A percentile compares a stretch with the other conserved stretches of the same genome.
Conservation (phyloP, 257 asterid species). For the Solanum clarkiae region DNA sequence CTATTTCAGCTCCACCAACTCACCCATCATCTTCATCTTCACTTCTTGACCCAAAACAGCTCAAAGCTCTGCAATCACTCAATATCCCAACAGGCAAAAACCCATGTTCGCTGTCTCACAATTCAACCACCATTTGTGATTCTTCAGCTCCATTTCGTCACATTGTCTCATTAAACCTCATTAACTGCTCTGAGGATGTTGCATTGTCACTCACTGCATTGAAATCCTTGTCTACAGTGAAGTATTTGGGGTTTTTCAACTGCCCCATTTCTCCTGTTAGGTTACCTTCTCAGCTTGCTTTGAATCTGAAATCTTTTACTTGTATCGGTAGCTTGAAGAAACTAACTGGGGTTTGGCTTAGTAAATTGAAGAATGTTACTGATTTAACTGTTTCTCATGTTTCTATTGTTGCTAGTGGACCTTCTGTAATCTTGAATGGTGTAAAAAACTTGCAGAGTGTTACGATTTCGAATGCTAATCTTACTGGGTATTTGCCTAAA, state of each 20-base stretch:
- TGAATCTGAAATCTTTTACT: slow-evolving; percentile 51
- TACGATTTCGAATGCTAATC: slow-evolving; percentile 52
- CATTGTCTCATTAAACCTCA: slow-evolving; percentile 59
- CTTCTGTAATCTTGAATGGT: slow-evolving; percentile 33
- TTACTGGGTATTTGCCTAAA: slow-evolving; percentile 53
- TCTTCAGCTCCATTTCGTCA: slow-evolving; percentile 60
- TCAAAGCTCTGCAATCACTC: slow-evolving; percentile 71
- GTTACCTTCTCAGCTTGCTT: slow-evolving; percentile 53
- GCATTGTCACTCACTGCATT: slow-evolving; percentile 56
- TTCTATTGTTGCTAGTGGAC: slow-evolving; percentile 54
- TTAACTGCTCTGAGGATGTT: slow-evolving; percentile 79
- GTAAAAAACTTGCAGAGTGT: slow-evolving; percentile 34
- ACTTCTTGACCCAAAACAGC: slow-evolving; percentile 74
- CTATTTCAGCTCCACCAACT: not conserved
- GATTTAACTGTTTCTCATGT: slow-evolving; percentile 52
- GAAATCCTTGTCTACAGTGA: slow-evolving; percentile 49
- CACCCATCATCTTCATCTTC: not conserved
- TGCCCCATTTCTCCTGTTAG: slow-evolving; percentile 63
- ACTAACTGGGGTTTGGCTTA: slow-evolving; percentile 72
- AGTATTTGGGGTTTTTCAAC: slow-evolving; percentile 19
- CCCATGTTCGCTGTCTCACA: slow-evolving; percentile 52
- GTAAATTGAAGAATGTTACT: slow-evolving; percentile 37
- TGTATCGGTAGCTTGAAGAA: slow-evolving; percentile 54
- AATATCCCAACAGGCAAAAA: slow-evolving; percentile 49
- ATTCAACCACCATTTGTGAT: slow-evolving; percentile 51